Evolutionary conservation across 1,284 basidiomycete genomes (phyloP).

Genomic region (Tylopilus orsonianus): DNA sequence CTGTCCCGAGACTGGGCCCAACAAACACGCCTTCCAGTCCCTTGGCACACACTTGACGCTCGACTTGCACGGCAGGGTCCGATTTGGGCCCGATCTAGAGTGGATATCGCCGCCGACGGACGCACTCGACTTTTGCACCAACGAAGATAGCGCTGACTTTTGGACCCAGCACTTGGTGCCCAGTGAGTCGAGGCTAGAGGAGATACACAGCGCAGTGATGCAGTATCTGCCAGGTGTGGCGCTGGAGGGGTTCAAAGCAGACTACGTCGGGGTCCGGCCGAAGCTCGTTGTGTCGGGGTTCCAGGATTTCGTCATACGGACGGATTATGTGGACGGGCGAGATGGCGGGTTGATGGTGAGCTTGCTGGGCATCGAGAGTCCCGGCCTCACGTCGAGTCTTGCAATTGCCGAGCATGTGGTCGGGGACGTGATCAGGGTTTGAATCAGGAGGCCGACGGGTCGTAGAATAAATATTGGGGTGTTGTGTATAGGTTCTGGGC

Average conservation of each 20-base stretch:
- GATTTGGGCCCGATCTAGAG: conserved; percentile 93
- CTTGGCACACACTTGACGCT: conserved; percentile 91
- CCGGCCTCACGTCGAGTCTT: conserved; percentile 72
- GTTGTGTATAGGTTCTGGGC: too few species aligned
- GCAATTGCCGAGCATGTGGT: conserved; percentile 74
- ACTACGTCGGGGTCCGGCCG: conserved; percentile 91
- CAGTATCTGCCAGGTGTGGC: conserved; percentile 75
- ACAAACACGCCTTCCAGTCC: conserved; percentile 67
- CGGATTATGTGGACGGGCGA: conserved; percentile 44
- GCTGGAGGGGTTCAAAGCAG: conserved; percentile 70
- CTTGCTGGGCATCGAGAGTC: conserved; percentile 77
- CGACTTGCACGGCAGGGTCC: conserved; percentile 83
- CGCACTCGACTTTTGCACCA: conserved; percentile 29
- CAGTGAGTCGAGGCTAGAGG: conserved; percentile 57
- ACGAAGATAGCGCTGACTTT: conserved; percentile 63
- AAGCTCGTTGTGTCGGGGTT: conserved; percentile 86
- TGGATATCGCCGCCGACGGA: conserved; percentile 65
- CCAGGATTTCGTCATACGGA: conserved; percentile 79
- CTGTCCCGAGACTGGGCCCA: conserved; percentile 66
- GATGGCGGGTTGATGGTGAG: conserved; percentile 60
- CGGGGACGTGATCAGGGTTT: conserved; percentile 48
- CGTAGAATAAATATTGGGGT: too few species aligned
- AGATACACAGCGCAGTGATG: conserved; percentile 69
- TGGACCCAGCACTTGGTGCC: conserved; percentile 75
- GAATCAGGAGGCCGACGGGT: too few species aligned